phyloP scores from a whole-genome alignment of 2,329 filamentous ascomycete species.

The Eutypa lata region DNA sequence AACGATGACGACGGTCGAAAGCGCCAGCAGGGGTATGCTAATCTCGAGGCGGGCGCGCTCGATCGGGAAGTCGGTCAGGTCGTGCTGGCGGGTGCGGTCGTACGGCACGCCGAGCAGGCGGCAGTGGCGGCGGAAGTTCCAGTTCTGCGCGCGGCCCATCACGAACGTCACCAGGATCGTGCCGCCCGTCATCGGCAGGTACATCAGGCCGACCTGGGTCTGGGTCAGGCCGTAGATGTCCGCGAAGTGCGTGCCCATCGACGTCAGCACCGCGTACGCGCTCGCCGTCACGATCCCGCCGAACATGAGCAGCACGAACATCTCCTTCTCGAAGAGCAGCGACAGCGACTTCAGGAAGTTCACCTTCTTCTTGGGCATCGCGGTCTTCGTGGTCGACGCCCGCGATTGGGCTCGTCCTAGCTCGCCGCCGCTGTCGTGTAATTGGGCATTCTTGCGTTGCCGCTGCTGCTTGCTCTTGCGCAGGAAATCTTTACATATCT shows the following conservation, averaged over 20 bases:
- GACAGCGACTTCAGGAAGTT: constrained; percentile 31
- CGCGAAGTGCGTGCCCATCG: constrained; percentile 26
- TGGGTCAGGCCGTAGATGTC: constrained; percentile 53
- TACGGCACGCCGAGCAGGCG: constrained; percentile 45
- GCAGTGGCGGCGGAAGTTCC: constrained; percentile 57
- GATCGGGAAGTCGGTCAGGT: constrained; percentile 36
- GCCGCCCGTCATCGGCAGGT: constrained; percentile 34
- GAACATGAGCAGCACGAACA: constrained; percentile 32
- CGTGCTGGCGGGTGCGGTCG: constrained; percentile 40
- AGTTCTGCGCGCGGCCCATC: constrained; percentile 52
- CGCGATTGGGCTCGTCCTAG: constrained; percentile 35
- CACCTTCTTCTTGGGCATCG: constrained; percentile 24
- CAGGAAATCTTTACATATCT: constrained; percentile 21
- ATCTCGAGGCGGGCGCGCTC: constrained; percentile 51
- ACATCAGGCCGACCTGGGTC: constrained; percentile 39
- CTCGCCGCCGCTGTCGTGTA: constrained; percentile 27
- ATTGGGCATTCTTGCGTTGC: constrained; percentile 23
- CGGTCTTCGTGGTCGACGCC: constrained; percentile 21
- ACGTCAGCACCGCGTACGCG: constrained; percentile 32
- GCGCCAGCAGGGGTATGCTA: constrained; percentile 49
- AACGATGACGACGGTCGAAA: constrained; percentile 51
- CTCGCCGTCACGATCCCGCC: constrained; percentile 30
- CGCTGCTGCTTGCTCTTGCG: constrained; percentile 12
- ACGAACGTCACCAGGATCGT: constrained; percentile 30
- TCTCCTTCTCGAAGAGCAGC: constrained; percentile 34